phyloP scores from a whole-genome alignment of 768 basidiomycete species.

The Trametopsis cervina region DNA sequence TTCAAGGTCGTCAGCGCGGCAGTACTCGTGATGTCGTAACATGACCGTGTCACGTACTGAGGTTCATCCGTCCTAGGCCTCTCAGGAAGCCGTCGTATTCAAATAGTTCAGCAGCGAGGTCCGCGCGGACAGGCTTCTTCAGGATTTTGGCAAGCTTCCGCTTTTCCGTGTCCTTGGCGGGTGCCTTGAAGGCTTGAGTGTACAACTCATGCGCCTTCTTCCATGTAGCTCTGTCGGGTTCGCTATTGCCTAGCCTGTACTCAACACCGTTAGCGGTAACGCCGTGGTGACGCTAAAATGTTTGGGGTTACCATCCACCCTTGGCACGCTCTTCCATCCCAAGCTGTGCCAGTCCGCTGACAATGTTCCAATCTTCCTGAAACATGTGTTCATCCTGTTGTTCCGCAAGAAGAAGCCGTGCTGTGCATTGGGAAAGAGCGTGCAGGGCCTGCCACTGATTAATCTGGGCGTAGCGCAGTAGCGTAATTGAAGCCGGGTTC shows the following conservation, averaged over 20 bases:
- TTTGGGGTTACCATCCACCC: conserved; percentile 35
- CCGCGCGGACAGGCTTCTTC: conserved; percentile 38
- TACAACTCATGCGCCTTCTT: conserved; percentile 53
- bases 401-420: conserved; percentile 49
- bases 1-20: not conserved
- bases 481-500: conserved; percentile 59
- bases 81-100: conserved; percentile 70
- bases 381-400: conserved; percentile 39
- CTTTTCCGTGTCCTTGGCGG: conserved; percentile 39
- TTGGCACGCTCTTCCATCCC: conserved; percentile 62
- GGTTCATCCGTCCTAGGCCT: conserved; percentile 69
- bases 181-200: conserved; percentile 56
- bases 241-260: conserved; percentile 28
- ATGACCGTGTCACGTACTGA: conserved; percentile 46
- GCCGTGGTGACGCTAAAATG: not conserved
- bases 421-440: conserved; percentile 62
- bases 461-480: conserved; percentile 55
- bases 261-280: not conserved
- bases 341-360: conserved; percentile 61
- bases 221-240: conserved; percentile 66
- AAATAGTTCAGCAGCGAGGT: conserved; percentile 56
- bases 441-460: conserved; percentile 70
- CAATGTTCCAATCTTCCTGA: conserved; percentile 44
- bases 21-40: not conserved
- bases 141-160: conserved; percentile 54